phyloP scores from a whole-genome alignment of 305 asterid genomes.

The Withania somnifera region DNA sequence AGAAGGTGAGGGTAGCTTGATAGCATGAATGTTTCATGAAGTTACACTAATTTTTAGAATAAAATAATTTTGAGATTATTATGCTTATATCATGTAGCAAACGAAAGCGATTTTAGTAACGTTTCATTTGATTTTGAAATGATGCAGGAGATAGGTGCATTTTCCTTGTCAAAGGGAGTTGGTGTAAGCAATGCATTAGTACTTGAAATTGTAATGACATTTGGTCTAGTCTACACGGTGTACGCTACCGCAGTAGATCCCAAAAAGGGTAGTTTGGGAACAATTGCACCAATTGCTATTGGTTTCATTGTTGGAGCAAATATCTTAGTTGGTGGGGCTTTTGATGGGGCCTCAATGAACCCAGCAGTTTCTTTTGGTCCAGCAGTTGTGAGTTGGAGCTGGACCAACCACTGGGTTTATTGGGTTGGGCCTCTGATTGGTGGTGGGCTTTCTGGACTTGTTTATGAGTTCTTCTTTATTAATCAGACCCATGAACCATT shows the following conservation, averaged over 20 bases:
- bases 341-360: constrained; percentile 34
- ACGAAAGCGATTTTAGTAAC: no score
- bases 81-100: no score
- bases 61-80: no score
- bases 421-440: constrained; percentile 33
- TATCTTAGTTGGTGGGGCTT: constrained; percentile 34
- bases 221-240: constrained; percentile 19
- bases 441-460: constrained; percentile 26
- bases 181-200: constrained; percentile 21
- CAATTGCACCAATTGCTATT: constrained; percentile 31
- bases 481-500: constrained; percentile 16
- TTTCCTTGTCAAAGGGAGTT: constrained; percentile 23
- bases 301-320: constrained; percentile 39
- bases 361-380: constrained; percentile 27
- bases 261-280: constrained; percentile 30
- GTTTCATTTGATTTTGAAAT: neutral
- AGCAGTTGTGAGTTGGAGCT: constrained; percentile 22
- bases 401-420: constrained; percentile 30
- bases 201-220: constrained; percentile 33
- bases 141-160: constrained; percentile 26
- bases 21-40: no score
- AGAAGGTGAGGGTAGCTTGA: no score
- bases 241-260: constrained; percentile 29
- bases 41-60: no score
- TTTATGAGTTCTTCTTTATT: constrained; percentile 27